phyloP scores from a whole-genome alignment of 129 eudicot genomes.

The Centaurea solstitialis region DNA sequence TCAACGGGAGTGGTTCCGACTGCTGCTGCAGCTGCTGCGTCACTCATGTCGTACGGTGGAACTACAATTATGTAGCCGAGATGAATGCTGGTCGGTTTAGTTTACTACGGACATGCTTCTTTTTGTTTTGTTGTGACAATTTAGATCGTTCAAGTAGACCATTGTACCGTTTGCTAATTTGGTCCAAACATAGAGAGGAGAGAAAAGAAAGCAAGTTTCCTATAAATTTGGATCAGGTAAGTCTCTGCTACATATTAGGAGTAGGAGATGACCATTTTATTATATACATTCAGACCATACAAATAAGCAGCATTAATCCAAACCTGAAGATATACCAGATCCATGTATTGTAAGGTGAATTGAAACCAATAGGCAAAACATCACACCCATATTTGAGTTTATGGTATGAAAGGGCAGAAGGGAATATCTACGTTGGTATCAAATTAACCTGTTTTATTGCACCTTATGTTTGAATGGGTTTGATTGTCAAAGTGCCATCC shows the following conservation, averaged over 20 bases:
- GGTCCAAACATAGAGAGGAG: neutral
- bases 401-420: neutral
- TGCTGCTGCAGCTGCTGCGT: constrained; percentile 96
- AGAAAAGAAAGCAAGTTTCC: neutral
- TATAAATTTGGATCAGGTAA: neutral
- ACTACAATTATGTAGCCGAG: constrained; percentile 55
- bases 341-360: neutral
- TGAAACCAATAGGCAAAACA: neutral
- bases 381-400: neutral
- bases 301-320: neutral
- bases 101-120: neutral
- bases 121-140: neutral
- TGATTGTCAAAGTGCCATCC: neutral
- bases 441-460: neutral
- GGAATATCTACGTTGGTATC: neutral
- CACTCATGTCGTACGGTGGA: constrained; percentile 91
- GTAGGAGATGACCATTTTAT: neutral
- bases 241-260: neutral
- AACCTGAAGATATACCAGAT: neutral
- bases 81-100: neutral
- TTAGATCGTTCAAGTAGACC: neutral
- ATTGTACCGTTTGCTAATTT: neutral
- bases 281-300: neutral
- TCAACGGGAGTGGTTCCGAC: constrained; percentile 92
- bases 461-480: neutral